Base-by-base conservation (phyloP, 2,329 filamentous ascomycete species). In the Xylariaceae sp. region DNA sequence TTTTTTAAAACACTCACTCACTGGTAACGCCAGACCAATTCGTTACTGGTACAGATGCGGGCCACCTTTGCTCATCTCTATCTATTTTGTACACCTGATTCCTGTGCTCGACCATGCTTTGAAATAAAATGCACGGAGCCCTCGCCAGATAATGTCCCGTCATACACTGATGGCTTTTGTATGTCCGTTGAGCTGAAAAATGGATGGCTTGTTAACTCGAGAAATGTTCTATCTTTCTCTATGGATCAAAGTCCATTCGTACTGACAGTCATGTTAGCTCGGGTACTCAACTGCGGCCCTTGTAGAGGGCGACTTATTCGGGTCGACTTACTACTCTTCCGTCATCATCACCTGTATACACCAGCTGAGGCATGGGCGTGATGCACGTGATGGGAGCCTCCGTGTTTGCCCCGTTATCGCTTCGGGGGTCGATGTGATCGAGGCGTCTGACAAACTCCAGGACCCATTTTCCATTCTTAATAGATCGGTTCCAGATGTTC, bases 301-400 rank as follows among this genome's bases (percentile, higher is more conserved):
- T 8, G 56, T 60, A 58, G 30, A 10, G 1, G 9, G 44, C n/a
- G 17, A 18, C 17, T 18, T 23, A 30, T 39, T 39, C 60, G 13
- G 3, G n/a, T 54, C 1, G 6, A 84, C 87, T 83, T 71, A 94
- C 90, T 74, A 99, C 93, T 78, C 87, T 82, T 35, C 94, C 94
- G 64, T 92, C 88, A 64, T 97, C 94, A 76, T 97, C 94, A 2
- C 93, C 94, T 0, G 92, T 96, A 74, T 97, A 97, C 8, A 97
- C 86, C 62, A 88, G 82, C 63, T 88, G 87, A 56, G 90, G 85
- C 82, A 92, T 89, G 2, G 93, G 89, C 58, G 89, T 80, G 55
- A 99, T 89, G 71, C 89, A 95, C 44, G 89, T 96, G 62, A 97
- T 92, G 0, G 88, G 87, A 1, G 88, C 87, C 51, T 83, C 81